A percentile compares a stretch with the other conserved stretches of the same genome.
These are phyloP conservation scores for Scleroderma bovista DNA, from an alignment of 768 basidiomycete species.

Conservation along the genomic window DNA sequence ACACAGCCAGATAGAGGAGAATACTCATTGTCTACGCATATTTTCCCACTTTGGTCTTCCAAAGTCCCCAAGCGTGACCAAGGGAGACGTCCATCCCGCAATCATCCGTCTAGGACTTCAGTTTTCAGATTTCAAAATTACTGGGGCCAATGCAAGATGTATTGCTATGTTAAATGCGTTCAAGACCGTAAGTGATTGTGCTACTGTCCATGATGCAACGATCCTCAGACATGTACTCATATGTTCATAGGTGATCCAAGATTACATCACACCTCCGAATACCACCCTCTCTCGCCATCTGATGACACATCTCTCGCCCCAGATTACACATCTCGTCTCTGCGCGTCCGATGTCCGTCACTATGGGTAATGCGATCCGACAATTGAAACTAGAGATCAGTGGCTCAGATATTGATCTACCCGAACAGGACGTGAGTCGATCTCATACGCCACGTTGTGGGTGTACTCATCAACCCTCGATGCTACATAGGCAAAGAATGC, in stretches of 20 bases:
- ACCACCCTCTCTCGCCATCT: conserved; percentile 87
- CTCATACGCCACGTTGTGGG: neutral
- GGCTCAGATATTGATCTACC: conserved; percentile 87
- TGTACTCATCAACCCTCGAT: neutral
- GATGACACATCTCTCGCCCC: conserved; percentile 87
- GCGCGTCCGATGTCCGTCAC: conserved; percentile 89
- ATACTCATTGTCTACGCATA: conserved; percentile 63
- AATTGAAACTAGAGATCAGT: conserved; percentile 94
- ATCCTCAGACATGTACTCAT: conserved; percentile 3
- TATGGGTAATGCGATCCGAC: conserved; percentile 92
- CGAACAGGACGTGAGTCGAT: conserved; percentile 78
- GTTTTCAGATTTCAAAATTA: conserved; percentile 88
- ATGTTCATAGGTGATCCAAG: conserved; percentile 72
- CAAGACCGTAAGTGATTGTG: conserved; percentile 63
- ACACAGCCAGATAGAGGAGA: conserved; percentile 30
- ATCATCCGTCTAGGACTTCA: conserved; percentile 83
- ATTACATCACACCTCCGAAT: conserved; percentile 81
- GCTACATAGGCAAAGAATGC: conserved; percentile 73
- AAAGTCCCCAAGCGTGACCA: conserved; percentile 46
- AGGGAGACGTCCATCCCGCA: conserved; percentile 88
- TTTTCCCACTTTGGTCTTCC: conserved; percentile 84
- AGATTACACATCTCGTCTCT: conserved; percentile 85
- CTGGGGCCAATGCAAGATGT: conserved; percentile 92
- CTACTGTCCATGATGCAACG: neutral
- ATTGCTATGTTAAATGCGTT: conserved; percentile 90